phyloP scores from a whole-genome alignment of 2,329 filamentous ascomycete genomes.

The Neonectria coccinea region DNA sequence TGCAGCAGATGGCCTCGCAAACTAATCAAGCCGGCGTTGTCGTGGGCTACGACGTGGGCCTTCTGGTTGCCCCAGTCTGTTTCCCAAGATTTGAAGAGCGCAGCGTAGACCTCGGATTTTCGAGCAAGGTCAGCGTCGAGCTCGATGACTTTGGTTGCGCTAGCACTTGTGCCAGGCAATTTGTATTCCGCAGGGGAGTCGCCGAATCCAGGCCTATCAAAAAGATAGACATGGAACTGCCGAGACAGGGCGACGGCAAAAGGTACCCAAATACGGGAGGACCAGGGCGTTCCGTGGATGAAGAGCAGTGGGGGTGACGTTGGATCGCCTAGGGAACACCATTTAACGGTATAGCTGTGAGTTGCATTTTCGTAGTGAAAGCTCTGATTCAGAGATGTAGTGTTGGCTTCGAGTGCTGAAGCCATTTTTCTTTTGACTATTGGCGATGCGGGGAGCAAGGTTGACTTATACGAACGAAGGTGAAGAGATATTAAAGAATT shows the following conservation, averaged over 20 bases:
- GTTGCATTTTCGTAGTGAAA: constrained; percentile 48
- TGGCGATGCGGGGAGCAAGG: too few relatives aligned
- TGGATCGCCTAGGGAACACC: constrained; percentile 50
- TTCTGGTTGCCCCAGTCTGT: constrained; percentile 38
- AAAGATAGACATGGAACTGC: constrained; percentile 56
- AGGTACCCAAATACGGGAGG: constrained; percentile 53
- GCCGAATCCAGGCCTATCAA: constrained; percentile 60
- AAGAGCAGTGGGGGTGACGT: constrained; percentile 53
- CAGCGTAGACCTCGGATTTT: constrained; percentile 54
- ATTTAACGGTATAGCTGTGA: constrained; percentile 44
- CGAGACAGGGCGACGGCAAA: constrained; percentile 51
- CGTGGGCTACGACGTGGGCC: constrained; percentile 58
- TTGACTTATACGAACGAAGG: too few relatives aligned
- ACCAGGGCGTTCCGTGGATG: constrained; percentile 62
- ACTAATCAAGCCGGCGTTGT: constrained; percentile 57
- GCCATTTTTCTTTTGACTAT: neutral
- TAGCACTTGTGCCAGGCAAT: constrained; percentile 15
- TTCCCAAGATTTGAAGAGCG: constrained; percentile 52
- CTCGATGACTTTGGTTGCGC: constrained; percentile 31
- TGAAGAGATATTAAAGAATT: neutral
- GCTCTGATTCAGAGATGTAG: constrained; percentile 27
- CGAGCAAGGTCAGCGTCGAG: constrained; percentile 52
- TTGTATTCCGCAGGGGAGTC: constrained; percentile 47
- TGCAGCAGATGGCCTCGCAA: constrained; percentile 55
- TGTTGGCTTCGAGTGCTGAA: neutral